A percentile compares a stretch with the other conserved stretches of the same genome.
Evolutionary conservation across 2,329 filamentous ascomycete species (phyloP).

Genomic region (Sporothrix sp.): DNA sequence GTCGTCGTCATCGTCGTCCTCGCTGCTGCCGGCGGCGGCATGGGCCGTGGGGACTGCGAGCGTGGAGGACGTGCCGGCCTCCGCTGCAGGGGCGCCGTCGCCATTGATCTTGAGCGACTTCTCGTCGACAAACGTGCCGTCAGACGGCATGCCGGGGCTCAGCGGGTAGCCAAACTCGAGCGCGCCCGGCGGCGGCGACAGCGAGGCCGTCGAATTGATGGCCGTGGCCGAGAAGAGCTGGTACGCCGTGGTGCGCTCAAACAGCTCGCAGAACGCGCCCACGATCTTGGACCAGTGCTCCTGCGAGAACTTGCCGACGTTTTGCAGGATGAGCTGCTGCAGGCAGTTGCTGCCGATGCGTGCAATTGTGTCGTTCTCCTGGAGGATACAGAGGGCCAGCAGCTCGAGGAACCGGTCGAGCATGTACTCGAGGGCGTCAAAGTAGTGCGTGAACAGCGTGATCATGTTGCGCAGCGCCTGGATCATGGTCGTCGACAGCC

Average conservation of each 20-base stretch:
- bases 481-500: constrained; percentile 99
- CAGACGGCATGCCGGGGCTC: constrained; percentile 26
- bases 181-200: constrained; percentile 44
- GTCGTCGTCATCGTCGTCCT: constrained; percentile 21
- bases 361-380: constrained; percentile 97
- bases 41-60: constrained; percentile 22
- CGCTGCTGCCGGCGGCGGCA: constrained; percentile 26
- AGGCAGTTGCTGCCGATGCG: constrained; percentile 97
- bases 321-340: constrained; percentile 92
- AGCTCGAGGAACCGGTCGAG: constrained; percentile 93
- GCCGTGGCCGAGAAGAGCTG: constrained; percentile 84
- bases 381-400: constrained; percentile 89
- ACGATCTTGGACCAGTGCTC: constrained; percentile 94
- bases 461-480: constrained; percentile 98
- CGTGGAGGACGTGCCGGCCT: constrained; percentile 23
- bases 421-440: constrained; percentile 94
- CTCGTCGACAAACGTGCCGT: constrained; percentile 32
- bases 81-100: constrained; percentile 25
- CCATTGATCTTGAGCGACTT: constrained; percentile 47
- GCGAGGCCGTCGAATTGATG: constrained; percentile 41
- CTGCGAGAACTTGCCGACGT: constrained; percentile 80
- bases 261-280: constrained; percentile 89
- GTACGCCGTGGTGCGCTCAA: constrained; percentile 87
- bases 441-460: constrained; percentile 96
- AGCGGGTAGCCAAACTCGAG: constrained; percentile 39